These are phyloP conservation scores for Mediolabrus comicus DNA, from an alignment of 108 stramenopile genomes.

Conservation along the genomic window DNA sequence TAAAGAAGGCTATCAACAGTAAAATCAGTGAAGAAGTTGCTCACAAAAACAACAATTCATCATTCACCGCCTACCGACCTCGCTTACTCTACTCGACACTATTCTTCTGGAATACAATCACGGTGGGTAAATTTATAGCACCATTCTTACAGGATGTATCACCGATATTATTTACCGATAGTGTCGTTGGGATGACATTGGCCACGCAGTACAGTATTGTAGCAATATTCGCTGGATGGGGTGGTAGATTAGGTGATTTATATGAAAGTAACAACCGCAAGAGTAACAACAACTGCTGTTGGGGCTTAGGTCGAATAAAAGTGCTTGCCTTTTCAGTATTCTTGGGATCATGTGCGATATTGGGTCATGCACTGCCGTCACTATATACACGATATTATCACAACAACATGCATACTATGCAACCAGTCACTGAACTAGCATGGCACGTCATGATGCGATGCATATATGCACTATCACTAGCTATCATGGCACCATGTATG, in stretches of 20 bases:
- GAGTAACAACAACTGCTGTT: background rate
- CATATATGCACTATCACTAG: conserved; percentile 33
- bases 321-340: conserved; percentile 36
- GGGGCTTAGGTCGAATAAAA: conserved; percentile 42
- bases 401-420: conserved; percentile 2
- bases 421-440: conserved; percentile 5
- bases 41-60: background rate
- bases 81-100: conserved; percentile 42
- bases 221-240: conserved; percentile 17
- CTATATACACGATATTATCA: conserved; percentile 1
- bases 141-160: conserved; percentile 52
- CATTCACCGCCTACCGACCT: conserved; percentile 31
- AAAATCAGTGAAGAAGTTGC: too few relatives aligned
- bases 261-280: conserved; percentile 16
- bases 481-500: conserved; percentile 47
- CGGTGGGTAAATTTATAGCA: conserved; percentile 59
- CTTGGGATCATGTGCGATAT: conserved; percentile 44
- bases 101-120: conserved; percentile 52
- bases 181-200: conserved; percentile 46
- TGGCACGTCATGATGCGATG: conserved; percentile 45
- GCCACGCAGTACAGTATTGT: conserved; percentile 34
- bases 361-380: conserved; percentile 44
- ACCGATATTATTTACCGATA: conserved; percentile 15
- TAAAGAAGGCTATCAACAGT: too few relatives aligned
- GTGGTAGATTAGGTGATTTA: conserved; percentile 43